These are phyloP conservation scores for Choiromyces venosus DNA, from an alignment of 495 filamentous ascomycete genomes.

Conservation along the genomic window DNA sequence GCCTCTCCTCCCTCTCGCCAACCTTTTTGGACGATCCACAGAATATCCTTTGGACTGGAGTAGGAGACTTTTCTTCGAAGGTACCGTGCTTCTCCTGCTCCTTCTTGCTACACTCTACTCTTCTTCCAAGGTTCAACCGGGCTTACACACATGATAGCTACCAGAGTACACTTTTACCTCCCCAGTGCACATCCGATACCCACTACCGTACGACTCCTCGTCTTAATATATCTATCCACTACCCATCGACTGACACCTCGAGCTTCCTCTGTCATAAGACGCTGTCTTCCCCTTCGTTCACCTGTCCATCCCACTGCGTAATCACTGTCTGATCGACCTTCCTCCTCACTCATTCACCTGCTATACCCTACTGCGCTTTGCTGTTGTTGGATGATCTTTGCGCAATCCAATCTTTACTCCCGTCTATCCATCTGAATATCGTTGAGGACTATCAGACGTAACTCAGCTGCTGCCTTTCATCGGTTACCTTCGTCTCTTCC, in stretches of 20 bases:
- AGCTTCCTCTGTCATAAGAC: slow-evolving; percentile 25
- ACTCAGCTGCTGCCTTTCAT: slow-evolving; percentile 10
- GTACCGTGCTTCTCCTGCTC: slow-evolving; percentile 16
- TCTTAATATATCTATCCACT: slow-evolving; percentile 2
- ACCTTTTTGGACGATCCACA: slow-evolving; percentile 32
- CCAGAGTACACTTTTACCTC: background rate
- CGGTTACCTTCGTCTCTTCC: slow-evolving; percentile 13
- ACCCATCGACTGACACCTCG: background rate
- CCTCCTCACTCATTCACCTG: slow-evolving; percentile 30
- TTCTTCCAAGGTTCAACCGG: slow-evolving; percentile 9
- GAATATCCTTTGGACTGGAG: slow-evolving; percentile 32
- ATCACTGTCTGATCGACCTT: slow-evolving; percentile 33
- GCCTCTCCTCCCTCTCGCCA: slow-evolving; percentile 25
- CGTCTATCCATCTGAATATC: slow-evolving; percentile 2
- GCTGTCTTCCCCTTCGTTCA: slow-evolving; percentile 27
- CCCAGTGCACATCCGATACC: background rate
- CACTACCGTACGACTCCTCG: background rate
- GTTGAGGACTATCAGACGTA: background rate
- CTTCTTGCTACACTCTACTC: slow-evolving; percentile 27
- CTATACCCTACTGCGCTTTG: slow-evolving; percentile 30
- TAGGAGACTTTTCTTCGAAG: slow-evolving; percentile 17
- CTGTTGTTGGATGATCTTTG: slow-evolving; percentile 37
- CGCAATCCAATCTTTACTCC: slow-evolving; percentile 27
- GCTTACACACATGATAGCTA: background rate
- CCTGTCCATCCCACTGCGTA: slow-evolving; percentile 34